Conservation (phyloP, 2,329 filamentous ascomycete genomes). For the Periconia digitata region DNA sequence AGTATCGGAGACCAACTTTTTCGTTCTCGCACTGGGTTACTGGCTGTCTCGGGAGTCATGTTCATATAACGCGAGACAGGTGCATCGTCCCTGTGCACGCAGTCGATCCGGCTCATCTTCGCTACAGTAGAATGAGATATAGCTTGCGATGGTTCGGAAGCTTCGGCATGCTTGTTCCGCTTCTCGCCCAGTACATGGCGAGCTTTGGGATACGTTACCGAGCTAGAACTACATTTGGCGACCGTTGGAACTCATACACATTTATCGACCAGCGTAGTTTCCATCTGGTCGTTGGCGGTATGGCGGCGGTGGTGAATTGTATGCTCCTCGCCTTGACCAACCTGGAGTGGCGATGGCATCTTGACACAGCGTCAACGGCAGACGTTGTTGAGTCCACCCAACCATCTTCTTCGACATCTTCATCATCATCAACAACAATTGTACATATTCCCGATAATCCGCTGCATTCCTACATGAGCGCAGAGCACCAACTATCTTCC, state of each 20-base stretch:
- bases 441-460: neutral
- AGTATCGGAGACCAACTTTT: neutral
- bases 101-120: neutral
- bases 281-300: neutral
- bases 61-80: neutral
- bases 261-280: neutral
- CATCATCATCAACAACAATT: neutral
- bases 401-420: neutral
- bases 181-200: neutral
- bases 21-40: neutral
- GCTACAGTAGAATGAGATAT: neutral
- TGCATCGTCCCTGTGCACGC: neutral
- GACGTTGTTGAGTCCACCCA: too few relatives aligned
- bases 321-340: neutral
- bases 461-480: neutral
- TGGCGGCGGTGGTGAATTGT: neutral
- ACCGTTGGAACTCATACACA: neutral
- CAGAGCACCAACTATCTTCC: neutral
- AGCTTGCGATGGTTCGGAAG: neutral
- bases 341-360: neutral
- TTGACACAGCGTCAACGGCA: too few relatives aligned
- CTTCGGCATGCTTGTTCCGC: neutral
- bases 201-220: constrained; percentile 1
- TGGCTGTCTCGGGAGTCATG: neutral
- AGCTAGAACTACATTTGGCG: neutral